phyloP scores from a whole-genome alignment of 495 filamentous ascomycete genomes.

The Penicillium ochrochloron region DNA sequence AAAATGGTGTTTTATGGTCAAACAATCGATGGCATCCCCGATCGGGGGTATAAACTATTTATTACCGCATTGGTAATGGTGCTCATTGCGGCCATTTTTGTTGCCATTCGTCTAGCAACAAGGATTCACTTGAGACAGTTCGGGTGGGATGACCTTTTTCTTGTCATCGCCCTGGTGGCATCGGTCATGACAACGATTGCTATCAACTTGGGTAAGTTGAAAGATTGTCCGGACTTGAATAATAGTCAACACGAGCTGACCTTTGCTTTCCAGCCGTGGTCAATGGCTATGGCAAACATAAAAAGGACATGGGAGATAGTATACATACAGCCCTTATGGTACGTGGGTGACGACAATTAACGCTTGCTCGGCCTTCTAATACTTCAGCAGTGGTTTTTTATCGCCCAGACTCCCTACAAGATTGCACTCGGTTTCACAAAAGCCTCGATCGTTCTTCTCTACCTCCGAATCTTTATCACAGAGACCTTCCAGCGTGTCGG shows the following conservation, averaged over 20 bases:
- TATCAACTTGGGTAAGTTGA: slow-evolving; percentile 8
- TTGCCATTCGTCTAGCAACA: slow-evolving; percentile 5
- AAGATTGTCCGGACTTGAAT: neutral
- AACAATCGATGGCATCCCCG: slow-evolving; percentile 13
- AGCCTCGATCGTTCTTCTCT: slow-evolving; percentile 26
- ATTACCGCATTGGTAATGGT: slow-evolving; percentile 14
- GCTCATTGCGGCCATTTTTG: slow-evolving; percentile 8
- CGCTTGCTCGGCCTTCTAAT: neutral
- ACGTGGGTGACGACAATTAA: neutral
- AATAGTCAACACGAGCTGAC: neutral
- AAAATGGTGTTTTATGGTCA: slow-evolving; percentile 13
- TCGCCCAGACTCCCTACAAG: slow-evolving; percentile 24
- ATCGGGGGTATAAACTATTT: slow-evolving; percentile 11
- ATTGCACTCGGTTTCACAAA: slow-evolving; percentile 25
- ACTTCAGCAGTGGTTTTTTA: slow-evolving; percentile 23
- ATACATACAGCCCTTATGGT: slow-evolving; percentile 15
- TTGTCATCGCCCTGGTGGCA: slow-evolving; percentile 10
- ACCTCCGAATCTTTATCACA: slow-evolving; percentile 29
- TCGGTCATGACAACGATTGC: slow-evolving; percentile 7
- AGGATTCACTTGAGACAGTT: slow-evolving; percentile 5
- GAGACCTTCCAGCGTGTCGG: slow-evolving; percentile 25
- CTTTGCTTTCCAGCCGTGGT: slow-evolving; percentile 6
- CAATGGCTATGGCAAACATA: slow-evolving; percentile 12
- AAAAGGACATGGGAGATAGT: slow-evolving; percentile 15
- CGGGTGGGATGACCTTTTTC: slow-evolving; percentile 16